Percentiles rank a stretch among this genome's conserved stretches.
These are phyloP conservation scores for Kazachstania martiniae DNA, from an alignment of 805 yeast genomes.

Conservation along the genomic window DNA sequence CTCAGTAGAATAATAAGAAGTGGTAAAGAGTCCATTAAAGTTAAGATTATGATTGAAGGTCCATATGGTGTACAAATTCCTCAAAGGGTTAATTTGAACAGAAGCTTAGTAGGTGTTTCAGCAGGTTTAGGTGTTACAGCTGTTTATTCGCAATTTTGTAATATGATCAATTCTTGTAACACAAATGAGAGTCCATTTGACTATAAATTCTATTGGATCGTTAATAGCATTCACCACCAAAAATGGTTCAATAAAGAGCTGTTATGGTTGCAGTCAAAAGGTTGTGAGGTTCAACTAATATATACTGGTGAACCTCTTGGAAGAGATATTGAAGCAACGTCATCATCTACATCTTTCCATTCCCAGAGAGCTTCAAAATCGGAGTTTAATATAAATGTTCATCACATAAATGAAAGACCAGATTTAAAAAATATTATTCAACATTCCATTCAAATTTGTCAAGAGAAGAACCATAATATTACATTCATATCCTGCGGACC, in stretches of 20 bases:
- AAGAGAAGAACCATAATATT: slow-evolving; percentile 33
- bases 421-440: slow-evolving; percentile 30
- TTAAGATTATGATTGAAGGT: slow-evolving; percentile 45
- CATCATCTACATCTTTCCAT: not conserved
- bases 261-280: slow-evolving; percentile 17
- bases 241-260: slow-evolving; percentile 39
- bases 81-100: slow-evolving; percentile 25
- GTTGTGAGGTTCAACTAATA: slow-evolving; percentile 20
- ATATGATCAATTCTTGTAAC: slow-evolving; percentile 4
- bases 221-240: slow-evolving; percentile 42
- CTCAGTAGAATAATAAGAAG: slow-evolving; percentile 24
- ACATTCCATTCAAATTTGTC: slow-evolving; percentile 24
- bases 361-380: not conserved
- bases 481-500: slow-evolving; percentile 58
- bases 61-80: slow-evolving; percentile 45
- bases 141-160: slow-evolving; percentile 32
- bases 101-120: slow-evolving; percentile 34
- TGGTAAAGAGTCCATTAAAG: slow-evolving; percentile 21
- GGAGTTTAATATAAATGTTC: slow-evolving; percentile 8
- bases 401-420: slow-evolving; percentile 36
- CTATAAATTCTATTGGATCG: slow-evolving; percentile 51
- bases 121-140: slow-evolving; percentile 49
- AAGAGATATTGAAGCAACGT: slow-evolving; percentile 2
- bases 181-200: slow-evolving; percentile 2
- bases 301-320: slow-evolving; percentile 2